Evolutionary conservation across 257 asterid species (phyloP), one percentile per base, ranked within the genome.

Genomic region (Fraxinus pennsylvanica): DNA sequence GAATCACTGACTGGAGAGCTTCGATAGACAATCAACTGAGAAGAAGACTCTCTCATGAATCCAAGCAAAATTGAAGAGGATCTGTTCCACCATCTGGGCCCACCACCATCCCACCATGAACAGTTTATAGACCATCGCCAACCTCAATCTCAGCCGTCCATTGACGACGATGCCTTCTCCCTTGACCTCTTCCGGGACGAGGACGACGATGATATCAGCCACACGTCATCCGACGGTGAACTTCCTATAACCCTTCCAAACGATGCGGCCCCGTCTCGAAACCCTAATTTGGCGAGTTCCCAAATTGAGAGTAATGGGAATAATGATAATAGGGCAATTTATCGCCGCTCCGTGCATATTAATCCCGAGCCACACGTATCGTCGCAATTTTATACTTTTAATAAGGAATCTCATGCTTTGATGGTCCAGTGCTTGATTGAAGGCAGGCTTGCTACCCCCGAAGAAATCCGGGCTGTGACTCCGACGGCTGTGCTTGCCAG

Each of bases 381-480:
- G n/a, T 84, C 99, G 50, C 98, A 93, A 86, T 96, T 96, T 88
- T 96, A 96, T 80, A 91, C 99, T 3, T 96, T 96, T 78, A 93
- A 90, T 39, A 89, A 89, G 89, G 92, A 91, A 25, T 96, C 99
- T 1, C 96, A 96, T 77, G 82, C 86, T 10, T 81, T 96, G 35
- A 96, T 96, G 99, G 87, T 86, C 80, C 91, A 74, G 10, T 90
- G 97, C 82, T 83, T 96, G 45, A 85, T 88, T 19, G 93, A 89
- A 65, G 88, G 90, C 39, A 96, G 98, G 36, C 74, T 85, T 1
- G 96, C 98, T 9, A 86, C 92, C 8, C 92, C 99, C 17, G 98
- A 93, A 68, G 97, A 96, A 90, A 92, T 96, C 81, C 97, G 95
- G 1, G 85, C 87, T 3, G 97, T 91, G 50, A 93, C 98, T 6